Percentiles rank a stretch among this genome's conserved stretches.
These are phyloP conservation scores for Xylaria bambusicola DNA, from an alignment of 495 filamentous ascomycete genomes.

Conservation along the genomic window DNA sequence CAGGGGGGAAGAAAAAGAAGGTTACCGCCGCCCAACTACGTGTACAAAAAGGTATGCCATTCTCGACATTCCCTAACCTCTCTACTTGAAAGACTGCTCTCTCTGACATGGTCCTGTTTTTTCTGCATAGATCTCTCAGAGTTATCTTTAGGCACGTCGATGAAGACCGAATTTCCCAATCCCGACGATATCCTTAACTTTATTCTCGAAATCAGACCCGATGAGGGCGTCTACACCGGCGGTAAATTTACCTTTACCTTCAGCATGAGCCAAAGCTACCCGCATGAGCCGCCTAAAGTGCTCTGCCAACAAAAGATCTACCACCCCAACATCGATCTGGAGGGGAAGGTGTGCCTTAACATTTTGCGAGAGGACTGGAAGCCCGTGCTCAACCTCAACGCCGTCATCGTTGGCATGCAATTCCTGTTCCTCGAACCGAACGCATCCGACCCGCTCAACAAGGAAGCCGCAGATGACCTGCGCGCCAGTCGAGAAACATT, in stretches of 20 bases:
- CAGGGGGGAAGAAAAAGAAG: conserved; percentile 89
- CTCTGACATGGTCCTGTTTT: not conserved
- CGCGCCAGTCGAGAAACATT: conserved; percentile 80
- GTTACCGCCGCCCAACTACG: conserved; percentile 94
- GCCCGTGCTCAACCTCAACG: conserved; percentile 93
- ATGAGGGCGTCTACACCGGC: conserved; percentile 97
- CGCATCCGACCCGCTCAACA: conserved; percentile 94
- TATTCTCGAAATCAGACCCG: conserved; percentile 86
- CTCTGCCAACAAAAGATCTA: conserved; percentile 98
- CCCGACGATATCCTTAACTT: conserved; percentile 97
- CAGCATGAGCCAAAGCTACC: conserved; percentile 90
- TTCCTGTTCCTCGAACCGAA: conserved; percentile 98
- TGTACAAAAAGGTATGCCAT: conserved; percentile 82
- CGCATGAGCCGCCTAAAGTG: conserved; percentile 97
- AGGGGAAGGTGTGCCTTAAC: conserved; percentile 97
- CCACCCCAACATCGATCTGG: conserved; percentile 97
- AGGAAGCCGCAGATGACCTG: conserved; percentile 94
- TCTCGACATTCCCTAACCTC: not conserved
- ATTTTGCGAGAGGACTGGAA: conserved; percentile 99
- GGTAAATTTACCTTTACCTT: conserved; percentile 90
- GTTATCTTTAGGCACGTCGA: conserved; percentile 83
- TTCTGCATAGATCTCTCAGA: conserved; percentile 76
- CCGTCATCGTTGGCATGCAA: conserved; percentile 95
- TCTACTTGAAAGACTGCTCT: not conserved
- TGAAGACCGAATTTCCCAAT: conserved; percentile 91